phyloP scores from a whole-genome alignment of 2,329 filamentous ascomycete species.

The Hawksworthiomyces lignivorus region DNA sequence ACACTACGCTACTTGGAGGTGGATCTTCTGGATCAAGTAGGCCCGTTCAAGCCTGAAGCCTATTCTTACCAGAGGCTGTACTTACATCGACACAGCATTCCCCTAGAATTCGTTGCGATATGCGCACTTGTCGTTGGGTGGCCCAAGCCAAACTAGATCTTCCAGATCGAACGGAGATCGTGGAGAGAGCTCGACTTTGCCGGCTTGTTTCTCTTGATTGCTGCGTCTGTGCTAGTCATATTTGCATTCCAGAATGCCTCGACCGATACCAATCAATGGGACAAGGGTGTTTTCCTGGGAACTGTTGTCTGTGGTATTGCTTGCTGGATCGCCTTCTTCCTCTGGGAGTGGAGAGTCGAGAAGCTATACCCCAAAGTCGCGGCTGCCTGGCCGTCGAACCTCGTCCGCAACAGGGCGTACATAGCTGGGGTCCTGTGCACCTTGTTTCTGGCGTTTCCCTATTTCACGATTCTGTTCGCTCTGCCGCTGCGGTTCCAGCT shows the following conservation, averaged over 20 bases:
- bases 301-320: too few species aligned
- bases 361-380: conserved; percentile 24
- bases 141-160: conserved; percentile 37
- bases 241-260: conserved; percentile 57
- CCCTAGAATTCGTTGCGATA: conserved; percentile 40
- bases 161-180: conserved; percentile 27
- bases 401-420: conserved; percentile 42
- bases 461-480: conserved; percentile 39
- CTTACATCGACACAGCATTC: too few species aligned
- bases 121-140: conserved; percentile 40
- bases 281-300: too few species aligned
- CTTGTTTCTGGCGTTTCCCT: conserved; percentile 41
- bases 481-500: conserved; percentile 42
- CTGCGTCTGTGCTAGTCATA: conserved; percentile 46
- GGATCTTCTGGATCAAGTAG: conserved; percentile 55
- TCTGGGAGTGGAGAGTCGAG: conserved; percentile 30
- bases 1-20: conserved; percentile 43
- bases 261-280: too few species aligned
- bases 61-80: too few species aligned
- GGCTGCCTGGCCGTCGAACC: conserved; percentile 38
- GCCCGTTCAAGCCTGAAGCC: too few species aligned
- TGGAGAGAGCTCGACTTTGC: conserved; percentile 46
- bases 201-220: conserved; percentile 45
- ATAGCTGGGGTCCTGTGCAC: conserved; percentile 34
- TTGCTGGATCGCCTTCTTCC: too few species aligned